These are phyloP conservation scores for Harringtonia lauricola DNA, from an alignment of 2,329 filamentous ascomycete genomes.

Conservation along the genomic window DNA sequence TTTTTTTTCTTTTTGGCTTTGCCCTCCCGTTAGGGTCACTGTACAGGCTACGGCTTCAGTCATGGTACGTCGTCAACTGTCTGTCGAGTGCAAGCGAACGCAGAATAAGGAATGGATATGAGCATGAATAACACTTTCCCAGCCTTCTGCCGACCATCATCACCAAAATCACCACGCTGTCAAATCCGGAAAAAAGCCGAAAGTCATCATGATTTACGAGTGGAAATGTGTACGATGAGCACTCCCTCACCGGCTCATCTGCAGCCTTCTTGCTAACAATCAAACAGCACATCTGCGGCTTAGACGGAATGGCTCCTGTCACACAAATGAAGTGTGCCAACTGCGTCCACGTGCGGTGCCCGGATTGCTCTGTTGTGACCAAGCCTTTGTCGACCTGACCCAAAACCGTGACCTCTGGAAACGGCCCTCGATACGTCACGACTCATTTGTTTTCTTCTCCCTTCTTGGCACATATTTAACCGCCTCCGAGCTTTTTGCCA, in stretches of 20 bases:
- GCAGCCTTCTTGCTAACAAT: not conserved
- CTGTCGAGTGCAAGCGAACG: no score
- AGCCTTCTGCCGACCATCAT: not conserved
- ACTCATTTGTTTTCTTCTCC: not conserved
- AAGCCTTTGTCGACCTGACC: not conserved
- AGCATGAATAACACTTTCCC: no score
- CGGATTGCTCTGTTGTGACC: constrained; percentile 6
- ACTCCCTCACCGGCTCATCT: not conserved
- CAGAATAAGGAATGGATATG: no score
- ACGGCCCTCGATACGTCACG: no score
- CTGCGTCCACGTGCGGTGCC: constrained; percentile 11
- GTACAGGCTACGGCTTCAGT: no score
- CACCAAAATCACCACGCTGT: not conserved
- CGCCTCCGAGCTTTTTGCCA: no score
- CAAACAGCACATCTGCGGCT: constrained; percentile 9
- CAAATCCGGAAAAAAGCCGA: not conserved
- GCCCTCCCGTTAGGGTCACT: no score
- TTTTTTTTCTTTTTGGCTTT: no score
- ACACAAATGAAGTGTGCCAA: constrained; percentile 9
- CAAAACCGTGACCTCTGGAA: not conserved
- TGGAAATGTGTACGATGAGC: constrained; percentile 7
- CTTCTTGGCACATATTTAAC: no score
- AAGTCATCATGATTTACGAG: not conserved
- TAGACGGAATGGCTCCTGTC: constrained; percentile 8
- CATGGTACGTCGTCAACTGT: no score